phyloP scores from a whole-genome alignment of 2,329 filamentous ascomycete species.

The Trichoderma atrobrunneum region DNA sequence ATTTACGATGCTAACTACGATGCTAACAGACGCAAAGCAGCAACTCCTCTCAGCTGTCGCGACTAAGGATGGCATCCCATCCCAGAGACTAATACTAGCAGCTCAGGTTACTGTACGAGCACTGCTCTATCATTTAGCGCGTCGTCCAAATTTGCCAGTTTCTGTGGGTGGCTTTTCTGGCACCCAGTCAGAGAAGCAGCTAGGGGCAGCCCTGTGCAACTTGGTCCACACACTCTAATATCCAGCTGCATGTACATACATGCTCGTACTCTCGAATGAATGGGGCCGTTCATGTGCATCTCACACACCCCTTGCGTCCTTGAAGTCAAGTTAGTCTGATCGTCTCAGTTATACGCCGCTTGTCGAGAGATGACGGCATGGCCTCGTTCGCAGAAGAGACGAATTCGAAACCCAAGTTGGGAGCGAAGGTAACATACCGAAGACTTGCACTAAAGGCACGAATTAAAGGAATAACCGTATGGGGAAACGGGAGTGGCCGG shows the following conservation, averaged over 20 bases:
- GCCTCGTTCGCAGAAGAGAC: neutral
- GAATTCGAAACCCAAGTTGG: neutral
- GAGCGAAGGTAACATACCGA: neutral
- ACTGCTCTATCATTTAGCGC: constrained; percentile 3
- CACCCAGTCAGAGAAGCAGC: neutral
- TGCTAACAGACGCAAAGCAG: neutral
- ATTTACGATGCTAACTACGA: neutral
- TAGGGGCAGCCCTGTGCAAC: neutral
- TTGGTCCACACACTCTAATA: neutral
- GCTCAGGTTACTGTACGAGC: no score
- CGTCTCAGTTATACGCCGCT: neutral
- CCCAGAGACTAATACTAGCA: neutral
- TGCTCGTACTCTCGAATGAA: neutral
- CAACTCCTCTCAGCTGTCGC: neutral
- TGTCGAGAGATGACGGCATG: neutral
- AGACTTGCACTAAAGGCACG: neutral
- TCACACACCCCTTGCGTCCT: neutral
- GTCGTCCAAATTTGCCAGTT: neutral
- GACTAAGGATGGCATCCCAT: neutral
- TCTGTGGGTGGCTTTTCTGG: neutral
- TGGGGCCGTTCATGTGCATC: neutral
- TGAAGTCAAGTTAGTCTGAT: neutral
- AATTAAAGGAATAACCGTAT: neutral
- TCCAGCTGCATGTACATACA: neutral
- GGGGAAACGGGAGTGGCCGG: constrained; percentile 9